Base-by-base conservation (phyloP, 2,329 filamentous ascomycete genomes). In the Colletotrichum australisinense region DNA sequence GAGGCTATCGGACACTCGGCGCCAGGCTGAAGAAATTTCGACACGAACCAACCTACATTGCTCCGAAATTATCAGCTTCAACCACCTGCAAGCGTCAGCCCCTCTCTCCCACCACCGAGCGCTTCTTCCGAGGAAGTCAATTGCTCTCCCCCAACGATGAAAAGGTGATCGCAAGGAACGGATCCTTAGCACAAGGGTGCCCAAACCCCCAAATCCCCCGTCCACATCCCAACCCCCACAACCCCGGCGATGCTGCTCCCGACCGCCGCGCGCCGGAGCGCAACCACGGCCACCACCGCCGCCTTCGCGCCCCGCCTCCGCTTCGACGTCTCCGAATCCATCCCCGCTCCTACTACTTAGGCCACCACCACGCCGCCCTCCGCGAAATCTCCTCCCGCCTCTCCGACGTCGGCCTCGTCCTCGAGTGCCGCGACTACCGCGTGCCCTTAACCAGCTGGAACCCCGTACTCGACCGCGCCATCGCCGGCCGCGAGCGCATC, bases 341-440 rank as follows among this genome's bases (percentile, higher is more conserved):
- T 98, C 74, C 93, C 52, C 92, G 94, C 76, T 97, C 96, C 72
- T 99, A 98, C 85, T 99, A 94, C 85, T 89, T 98, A 59, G 97
- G 97, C 75, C 97, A 99, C 84, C 97, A 99, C 87, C 90, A 91
- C 74, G 89, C 93, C 11, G 97, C 94, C 19, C 87, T 98, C 38
- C 87, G 89, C 60, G 93, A 94, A 81, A 98, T 98, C 93, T 94
- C 94, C 81, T 90, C 90, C 52, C 88, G 94, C 80, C 89, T 99
- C 62, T 91, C 92, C 32, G 92, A 91, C 75, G 94, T 98, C 78
- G 93, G 95, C 79, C 91, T 98, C 56, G 91, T 99, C 67, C 90
- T 99, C 79, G 97, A 99, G 86, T 98, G 95, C 82, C 94, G 97
- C 79, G 97, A 99, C 86, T 95, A 95, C 81, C 93, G 97, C 60